Evolutionary conservation across 768 basidiomycete species (phyloP), one percentile per base, ranked within the genome.

Genomic region (Boletellus ananiceps): DNA sequence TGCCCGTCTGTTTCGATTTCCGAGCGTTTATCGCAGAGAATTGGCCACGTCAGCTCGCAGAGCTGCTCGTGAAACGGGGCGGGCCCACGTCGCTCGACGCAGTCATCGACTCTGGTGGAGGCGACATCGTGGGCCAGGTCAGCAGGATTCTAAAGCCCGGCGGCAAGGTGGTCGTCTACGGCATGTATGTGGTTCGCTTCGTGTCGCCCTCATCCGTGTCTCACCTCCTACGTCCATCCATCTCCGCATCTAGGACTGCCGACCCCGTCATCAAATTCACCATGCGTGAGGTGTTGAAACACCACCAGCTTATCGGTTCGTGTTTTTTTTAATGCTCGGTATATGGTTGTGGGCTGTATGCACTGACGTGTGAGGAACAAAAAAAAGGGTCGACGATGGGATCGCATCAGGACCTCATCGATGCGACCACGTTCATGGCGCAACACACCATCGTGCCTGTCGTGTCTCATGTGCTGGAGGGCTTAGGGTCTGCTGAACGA

Each of bases 331-430:
- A 29, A 29, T 29, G 29, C 11, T 29, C 21, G 19, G n/a, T 49
- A 40, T 33, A 19, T 45, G 34, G 43, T 47, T 40, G 42, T 11
- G 31, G 49, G 25, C 49, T 37, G 38, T 9, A 29, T 27, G n/a
- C 44, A 21, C 25, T 63, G 46, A 64, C 37, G 49, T 55, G 47
- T 47, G 4, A 51, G 44, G 50, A 52, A 51, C 36, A 44, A 29
- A 29, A 29, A 27, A 29, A 50, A 89, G 89, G 88, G 32, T 87
- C 87, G 2, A 89, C 84, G 23, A 89, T 93, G 88, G 90, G 88
- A 15, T 90, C 88, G 8, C 79, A 75, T 56, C 74, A 79, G 47
- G 89, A 93, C 67, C 74, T 93, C 50, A 64, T 75, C 45, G 80
- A 82, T 29, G 88, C 88, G 18, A 88, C 88, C 1, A 64, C 69